Percentiles rank a stretch among this genome's conserved stretches.
phyloP scores from a whole-genome alignment of 441 rosid genomes.

The Mallotus japonicus region DNA sequence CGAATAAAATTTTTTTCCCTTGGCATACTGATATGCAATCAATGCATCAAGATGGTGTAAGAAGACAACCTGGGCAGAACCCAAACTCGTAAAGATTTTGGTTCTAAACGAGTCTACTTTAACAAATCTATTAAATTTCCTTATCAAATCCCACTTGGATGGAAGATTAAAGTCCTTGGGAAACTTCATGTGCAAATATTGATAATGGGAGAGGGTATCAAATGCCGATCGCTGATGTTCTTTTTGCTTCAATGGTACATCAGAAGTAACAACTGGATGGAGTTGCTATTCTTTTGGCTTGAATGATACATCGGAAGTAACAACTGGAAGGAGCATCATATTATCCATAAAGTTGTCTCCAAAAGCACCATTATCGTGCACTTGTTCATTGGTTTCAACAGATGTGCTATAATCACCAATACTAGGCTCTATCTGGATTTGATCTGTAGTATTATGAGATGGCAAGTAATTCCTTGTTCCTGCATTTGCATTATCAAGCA shows the following conservation, averaged over 20 bases:
- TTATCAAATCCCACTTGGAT: conserved; percentile 30
- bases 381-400: not conserved
- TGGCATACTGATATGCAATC: conserved; percentile 33
- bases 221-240: conserved; percentile 12
- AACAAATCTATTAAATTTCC: conserved; percentile 30
- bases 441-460: not conserved
- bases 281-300: conserved; percentile 8
- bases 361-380: not conserved
- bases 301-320: conserved; percentile 12
- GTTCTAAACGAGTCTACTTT: conserved; percentile 24
- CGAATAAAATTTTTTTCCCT: conserved; percentile 34
- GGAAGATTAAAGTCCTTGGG: conserved; percentile 30
- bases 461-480: conserved; percentile 10
- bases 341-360: not conserved
- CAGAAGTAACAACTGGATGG: conserved; percentile 3
- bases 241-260: conserved; percentile 13
- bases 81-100: conserved; percentile 17
- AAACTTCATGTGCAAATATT: conserved; percentile 29
- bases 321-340: not conserved
- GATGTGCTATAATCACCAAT: not conserved
- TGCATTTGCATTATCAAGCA: not conserved
- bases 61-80: conserved; percentile 35
- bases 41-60: conserved; percentile 27
- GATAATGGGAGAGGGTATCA: not conserved
- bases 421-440: not conserved